Percentiles rank a stretch among this genome's conserved stretches.
These are phyloP conservation scores for Aspergillus flavus DNA, from an alignment of 2,329 filamentous ascomycete species.

Conservation along the genomic window DNA sequence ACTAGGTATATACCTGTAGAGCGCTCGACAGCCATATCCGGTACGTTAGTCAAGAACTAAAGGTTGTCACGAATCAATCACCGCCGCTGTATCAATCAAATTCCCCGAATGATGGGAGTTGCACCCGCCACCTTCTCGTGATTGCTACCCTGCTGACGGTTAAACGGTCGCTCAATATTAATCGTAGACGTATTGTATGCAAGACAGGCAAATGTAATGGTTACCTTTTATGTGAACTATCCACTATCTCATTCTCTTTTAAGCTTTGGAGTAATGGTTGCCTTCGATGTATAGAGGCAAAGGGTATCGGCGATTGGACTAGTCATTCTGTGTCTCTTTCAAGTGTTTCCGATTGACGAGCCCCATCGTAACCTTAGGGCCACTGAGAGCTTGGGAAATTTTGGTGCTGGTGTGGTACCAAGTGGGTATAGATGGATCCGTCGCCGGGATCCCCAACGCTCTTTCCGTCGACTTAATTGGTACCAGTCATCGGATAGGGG, in stretches of 20 bases:
- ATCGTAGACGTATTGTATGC: background rate
- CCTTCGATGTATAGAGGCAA: background rate
- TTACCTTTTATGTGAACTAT: background rate
- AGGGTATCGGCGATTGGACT: background rate
- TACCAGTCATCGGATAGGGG: background rate
- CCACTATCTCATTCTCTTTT: background rate
- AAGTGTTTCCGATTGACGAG: constrained; percentile 12
- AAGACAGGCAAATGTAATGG: background rate
- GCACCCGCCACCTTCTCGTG: background rate
- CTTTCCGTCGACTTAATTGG: constrained; percentile 5
- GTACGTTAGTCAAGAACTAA: background rate
- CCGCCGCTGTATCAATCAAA: background rate
- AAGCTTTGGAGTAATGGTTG: background rate
- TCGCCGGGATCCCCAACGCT: constrained; percentile 10
- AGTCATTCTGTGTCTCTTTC: background rate
- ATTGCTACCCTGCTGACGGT: background rate
- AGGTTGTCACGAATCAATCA: background rate
- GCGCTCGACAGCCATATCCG: background rate
- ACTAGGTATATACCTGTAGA: background rate
- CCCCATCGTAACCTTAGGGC: constrained; percentile 5
- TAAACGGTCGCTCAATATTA: background rate
- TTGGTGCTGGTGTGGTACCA: constrained; percentile 2
- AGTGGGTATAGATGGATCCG: constrained; percentile 6
- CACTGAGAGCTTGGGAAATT: constrained; percentile 7
- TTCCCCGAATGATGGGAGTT: background rate